phyloP scores from a whole-genome alignment of 768 basidiomycete species.

The Mycena alexandri region DNA sequence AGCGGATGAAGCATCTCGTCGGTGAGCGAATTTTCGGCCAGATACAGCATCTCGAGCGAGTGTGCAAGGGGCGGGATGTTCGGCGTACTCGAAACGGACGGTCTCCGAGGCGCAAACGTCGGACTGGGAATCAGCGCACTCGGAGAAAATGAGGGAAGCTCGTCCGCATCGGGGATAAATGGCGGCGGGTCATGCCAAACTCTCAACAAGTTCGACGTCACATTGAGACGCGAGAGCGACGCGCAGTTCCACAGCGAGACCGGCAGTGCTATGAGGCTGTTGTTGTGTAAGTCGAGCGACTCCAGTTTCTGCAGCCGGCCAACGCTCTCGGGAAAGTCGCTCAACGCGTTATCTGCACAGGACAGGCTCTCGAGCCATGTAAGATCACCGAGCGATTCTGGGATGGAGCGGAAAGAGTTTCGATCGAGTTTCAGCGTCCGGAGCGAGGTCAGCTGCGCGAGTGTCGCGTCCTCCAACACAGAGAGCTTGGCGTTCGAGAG shows the following conservation, averaged over 20 bases:
- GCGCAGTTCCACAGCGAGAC: slow-evolving; percentile 88
- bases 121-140: slow-evolving; percentile 42
- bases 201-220: slow-evolving; percentile 87
- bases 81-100: slow-evolving; percentile 42
- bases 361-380: slow-evolving; percentile 77
- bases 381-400: slow-evolving; percentile 84
- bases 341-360: slow-evolving; percentile 92
- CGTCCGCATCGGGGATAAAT: slow-evolving; percentile 42
- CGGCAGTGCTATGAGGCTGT: slow-evolving; percentile 85
- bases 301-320: slow-evolving; percentile 82
- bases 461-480: slow-evolving; percentile 78
- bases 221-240: slow-evolving; percentile 79
- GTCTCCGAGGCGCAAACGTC: slow-evolving; percentile 42
- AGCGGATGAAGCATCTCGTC: slow-evolving; percentile 84
- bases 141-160: slow-evolving; percentile 57
- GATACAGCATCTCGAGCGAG: slow-evolving; percentile 82
- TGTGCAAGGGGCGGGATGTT: slow-evolving; percentile 69
- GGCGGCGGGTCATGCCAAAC: slow-evolving; percentile 77
- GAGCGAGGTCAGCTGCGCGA: slow-evolving; percentile 81
- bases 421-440: slow-evolving; percentile 81
- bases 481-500: slow-evolving; percentile 91
- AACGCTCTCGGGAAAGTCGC: slow-evolving; percentile 78
- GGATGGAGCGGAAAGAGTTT: slow-evolving; percentile 89
- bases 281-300: slow-evolving; percentile 89
- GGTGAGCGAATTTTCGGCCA: slow-evolving; percentile 90